phyloP scores from a whole-genome alignment of 2,329 filamentous ascomycete species.

The Phaeomoniella chlamydospora region DNA sequence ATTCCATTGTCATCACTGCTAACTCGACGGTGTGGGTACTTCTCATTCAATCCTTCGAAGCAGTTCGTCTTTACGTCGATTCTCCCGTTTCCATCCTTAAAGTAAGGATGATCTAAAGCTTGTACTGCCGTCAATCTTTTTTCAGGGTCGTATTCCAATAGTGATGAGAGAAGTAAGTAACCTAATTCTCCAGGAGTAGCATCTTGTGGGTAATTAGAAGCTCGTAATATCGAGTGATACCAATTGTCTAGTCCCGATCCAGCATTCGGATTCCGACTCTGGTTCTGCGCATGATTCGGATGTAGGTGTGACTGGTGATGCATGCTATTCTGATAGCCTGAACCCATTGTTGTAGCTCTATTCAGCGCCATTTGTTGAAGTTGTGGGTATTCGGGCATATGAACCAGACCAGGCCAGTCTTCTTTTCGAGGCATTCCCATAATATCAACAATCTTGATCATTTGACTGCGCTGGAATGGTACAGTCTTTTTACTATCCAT shows the following conservation, averaged over 20 bases:
- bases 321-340: neutral
- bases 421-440: slow-evolving; percentile 83
- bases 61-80: slow-evolving; percentile 56
- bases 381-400: slow-evolving; percentile 77
- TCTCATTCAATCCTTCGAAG: slow-evolving; percentile 76
- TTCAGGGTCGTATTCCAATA: slow-evolving; percentile 86
- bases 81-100: slow-evolving; percentile 39
- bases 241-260: slow-evolving; percentile 57
- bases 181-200: slow-evolving; percentile 56
- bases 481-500: slow-evolving; percentile 98
- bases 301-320: slow-evolving; percentile 8
- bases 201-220: slow-evolving; percentile 34
- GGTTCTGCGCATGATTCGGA: slow-evolving; percentile 13
- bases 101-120: slow-evolving; percentile 84
- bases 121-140: slow-evolving; percentile 77
- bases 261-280: slow-evolving; percentile 33
- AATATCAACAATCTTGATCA: slow-evolving; percentile 97
- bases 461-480: slow-evolving; percentile 93
- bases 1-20: slow-evolving; percentile 96
- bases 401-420: slow-evolving; percentile 67
- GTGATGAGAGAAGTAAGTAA: slow-evolving; percentile 62
- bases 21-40: slow-evolving; percentile 81
- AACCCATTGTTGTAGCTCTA: neutral
- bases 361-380: slow-evolving; percentile 29
- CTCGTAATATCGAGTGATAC: slow-evolving; percentile 59